A percentile compares a stretch with the other conserved stretches of the same genome.
These are phyloP conservation scores for Penicillium sp. DNA, from an alignment of 2,329 filamentous ascomycete species.

Conservation along the genomic window DNA sequence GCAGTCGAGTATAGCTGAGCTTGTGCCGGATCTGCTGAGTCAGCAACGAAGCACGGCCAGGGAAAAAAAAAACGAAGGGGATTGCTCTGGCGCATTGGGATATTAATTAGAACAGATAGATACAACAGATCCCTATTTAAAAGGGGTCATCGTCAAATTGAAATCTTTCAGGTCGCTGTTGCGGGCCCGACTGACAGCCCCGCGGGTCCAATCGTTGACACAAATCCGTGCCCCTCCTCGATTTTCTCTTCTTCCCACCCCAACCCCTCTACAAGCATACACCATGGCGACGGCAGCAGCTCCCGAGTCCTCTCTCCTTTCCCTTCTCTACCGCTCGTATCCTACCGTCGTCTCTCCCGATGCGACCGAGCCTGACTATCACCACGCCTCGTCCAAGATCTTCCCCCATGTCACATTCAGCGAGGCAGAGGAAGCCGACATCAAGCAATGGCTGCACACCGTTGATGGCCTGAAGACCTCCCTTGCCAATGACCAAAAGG, in stretches of 20 bases:
- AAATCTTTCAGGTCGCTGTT: slow-evolving; percentile 22
- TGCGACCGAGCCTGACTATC: slow-evolving; percentile 45
- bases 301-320: slow-evolving; percentile 44
- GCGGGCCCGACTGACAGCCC: slow-evolving; percentile 26
- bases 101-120: neutral
- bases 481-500: slow-evolving; percentile 50
- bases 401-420: slow-evolving; percentile 70
- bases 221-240: slow-evolving; percentile 32
- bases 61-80: neutral
- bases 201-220: slow-evolving; percentile 28
- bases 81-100: neutral
- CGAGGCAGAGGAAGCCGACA: slow-evolving; percentile 77
- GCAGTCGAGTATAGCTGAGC: no score
- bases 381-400: slow-evolving; percentile 58
- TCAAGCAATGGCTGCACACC: slow-evolving; percentile 83
- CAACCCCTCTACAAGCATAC: slow-evolving; percentile 26
- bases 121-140: slow-evolving; percentile 6
- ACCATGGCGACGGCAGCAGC: slow-evolving; percentile 36
- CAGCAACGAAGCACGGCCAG: slow-evolving; percentile 6
- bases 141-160: slow-evolving; percentile 22
- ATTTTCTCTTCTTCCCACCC: slow-evolving; percentile 26
- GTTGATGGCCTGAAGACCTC: slow-evolving; percentile 66
- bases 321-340: slow-evolving; percentile 48
- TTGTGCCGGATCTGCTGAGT: neutral
- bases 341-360: slow-evolving; percentile 41